Base-by-base conservation (phyloP, 2,329 filamentous ascomycete species). In the Colletotrichum musae region DNA sequence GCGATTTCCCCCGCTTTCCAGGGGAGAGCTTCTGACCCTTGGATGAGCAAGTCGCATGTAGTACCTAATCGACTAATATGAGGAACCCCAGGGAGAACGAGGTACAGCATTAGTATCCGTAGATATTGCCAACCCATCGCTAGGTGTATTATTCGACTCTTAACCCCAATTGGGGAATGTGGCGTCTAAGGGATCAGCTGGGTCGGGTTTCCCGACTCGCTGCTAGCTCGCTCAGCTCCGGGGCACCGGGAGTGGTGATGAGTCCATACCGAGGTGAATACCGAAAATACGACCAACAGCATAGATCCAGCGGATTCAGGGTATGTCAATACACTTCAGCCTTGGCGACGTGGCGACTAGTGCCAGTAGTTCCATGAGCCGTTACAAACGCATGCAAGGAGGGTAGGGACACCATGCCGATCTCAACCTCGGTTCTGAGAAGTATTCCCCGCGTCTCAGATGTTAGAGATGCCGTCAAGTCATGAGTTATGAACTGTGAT, bases 161-260 rank as follows among this genome's bases (percentile, higher is more conserved):
- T 13, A 6, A 16, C 24, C 32, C 12, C 16, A 47, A 36, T 2
- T 24, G 36, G 59, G 15, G 39, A 21, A 62, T 47, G 36, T 15
- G 59, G 59, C 59, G 59, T 24, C 9, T 4, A 39, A 32, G 41
- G 50, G 15, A 24, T 21, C 16, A 24, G 59, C 59, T 62, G 59
- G 47, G 47, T 10, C 48, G 48, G 48, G 18, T 12, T 53, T 24
- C 16, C 50, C 21, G 41, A 36, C 26, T n/a, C 39, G 26, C 26
- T 24, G 50, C 59, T 62, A 62, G 32, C 48, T 28, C 16, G 16
- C 39, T 32, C 41, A 15, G 51, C 16, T 45, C 50, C 51, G 59
- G 50, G 16, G 12, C 50, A 54, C 28, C 32, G 32, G 32, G 32
- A 36, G 32, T 36, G 32, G 32, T 36, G 50, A n/a, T 47, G 50